These are phyloP conservation scores for Fusarium sp. DNA, from an alignment of 2,329 filamentous ascomycete species.

Conservation along the genomic window DNA sequence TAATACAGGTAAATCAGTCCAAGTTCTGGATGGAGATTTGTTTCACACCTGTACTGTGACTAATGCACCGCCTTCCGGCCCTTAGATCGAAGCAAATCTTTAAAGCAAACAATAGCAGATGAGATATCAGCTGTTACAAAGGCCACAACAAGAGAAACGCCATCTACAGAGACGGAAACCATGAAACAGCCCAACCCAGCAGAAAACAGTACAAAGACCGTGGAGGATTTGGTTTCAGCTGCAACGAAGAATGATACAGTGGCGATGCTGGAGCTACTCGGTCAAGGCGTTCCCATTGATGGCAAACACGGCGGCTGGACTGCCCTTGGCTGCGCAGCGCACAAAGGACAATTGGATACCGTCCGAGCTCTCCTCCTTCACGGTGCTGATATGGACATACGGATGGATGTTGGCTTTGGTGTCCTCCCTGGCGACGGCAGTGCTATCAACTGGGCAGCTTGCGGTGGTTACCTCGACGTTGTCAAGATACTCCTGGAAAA, in stretches of 20 bases:
- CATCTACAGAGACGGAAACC: neutral
- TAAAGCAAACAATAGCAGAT: neutral
- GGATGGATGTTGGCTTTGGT: neutral
- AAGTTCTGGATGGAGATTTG: neutral
- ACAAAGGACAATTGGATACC: neutral
- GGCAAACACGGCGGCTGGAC: accelerated
- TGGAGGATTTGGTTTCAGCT: neutral
- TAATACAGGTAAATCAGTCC: neutral
- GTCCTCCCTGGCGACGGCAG: neutral
- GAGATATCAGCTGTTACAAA: neutral
- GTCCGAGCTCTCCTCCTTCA: neutral
- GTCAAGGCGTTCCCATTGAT: accelerated
- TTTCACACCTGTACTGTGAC: neutral
- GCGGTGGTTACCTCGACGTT: neutral
- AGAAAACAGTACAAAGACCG: neutral
- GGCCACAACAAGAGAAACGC: neutral
- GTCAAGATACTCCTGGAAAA: neutral
- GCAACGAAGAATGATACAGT: neutral
- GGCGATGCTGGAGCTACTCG: neutral
- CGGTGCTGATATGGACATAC: neutral
- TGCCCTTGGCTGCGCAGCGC: neutral
- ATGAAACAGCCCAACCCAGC: neutral
- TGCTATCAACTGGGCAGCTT: neutral
- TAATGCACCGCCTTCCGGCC: no score
- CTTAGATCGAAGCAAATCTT: neutral